These are phyloP conservation scores for Marasmius fiardii DNA, from an alignment of 1,284 basidiomycete species.

Conservation along the genomic window DNA sequence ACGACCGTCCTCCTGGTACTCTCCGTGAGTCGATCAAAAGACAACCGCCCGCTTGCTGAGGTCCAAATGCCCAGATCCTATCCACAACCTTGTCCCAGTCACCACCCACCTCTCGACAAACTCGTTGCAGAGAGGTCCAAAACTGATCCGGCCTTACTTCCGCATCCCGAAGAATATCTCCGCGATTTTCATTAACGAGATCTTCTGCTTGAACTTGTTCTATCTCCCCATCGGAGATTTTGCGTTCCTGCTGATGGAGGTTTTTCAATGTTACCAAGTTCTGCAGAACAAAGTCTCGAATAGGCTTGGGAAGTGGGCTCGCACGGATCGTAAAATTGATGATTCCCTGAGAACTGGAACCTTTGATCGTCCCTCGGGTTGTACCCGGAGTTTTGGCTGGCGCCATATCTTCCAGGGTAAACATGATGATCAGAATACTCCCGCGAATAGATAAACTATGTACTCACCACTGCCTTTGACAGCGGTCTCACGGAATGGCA, in stretches of 20 bases:
- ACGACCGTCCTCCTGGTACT: slow-evolving; percentile 47
- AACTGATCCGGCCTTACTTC: slow-evolving; percentile 75
- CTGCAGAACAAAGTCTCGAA: slow-evolving; percentile 75
- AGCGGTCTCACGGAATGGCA: slow-evolving; percentile 96
- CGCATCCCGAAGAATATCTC: slow-evolving; percentile 57
- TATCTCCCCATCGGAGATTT: slow-evolving; percentile 22
- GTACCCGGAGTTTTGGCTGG: slow-evolving; percentile 76
- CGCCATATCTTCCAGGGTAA: slow-evolving; percentile 70
- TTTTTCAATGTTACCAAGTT: slow-evolving; percentile 62
- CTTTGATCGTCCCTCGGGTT: slow-evolving; percentile 51
- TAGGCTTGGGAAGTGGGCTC: slow-evolving; percentile 66
- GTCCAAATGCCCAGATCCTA: slow-evolving; percentile 90
- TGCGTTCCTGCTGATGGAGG: slow-evolving; percentile 44
- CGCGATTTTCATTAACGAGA: slow-evolving; percentile 47
- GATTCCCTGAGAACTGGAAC: slow-evolving; percentile 41
- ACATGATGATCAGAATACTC: neutral
- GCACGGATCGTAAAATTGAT: slow-evolving; percentile 87
- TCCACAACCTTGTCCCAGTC: slow-evolving; percentile 82
- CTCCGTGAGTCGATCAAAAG: slow-evolving; percentile 76
- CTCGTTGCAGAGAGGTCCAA: slow-evolving; percentile 70
- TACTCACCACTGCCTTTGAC: slow-evolving; percentile 68
- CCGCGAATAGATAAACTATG: neutral
- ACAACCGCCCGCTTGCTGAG: slow-evolving; percentile 84
- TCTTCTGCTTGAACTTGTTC: slow-evolving; percentile 25
- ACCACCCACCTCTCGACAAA: slow-evolving; percentile 67